Evolutionary conservation across 2,329 filamentous ascomycete genomes (phyloP).

Genomic region (Colletotrichum eremochloae): DNA sequence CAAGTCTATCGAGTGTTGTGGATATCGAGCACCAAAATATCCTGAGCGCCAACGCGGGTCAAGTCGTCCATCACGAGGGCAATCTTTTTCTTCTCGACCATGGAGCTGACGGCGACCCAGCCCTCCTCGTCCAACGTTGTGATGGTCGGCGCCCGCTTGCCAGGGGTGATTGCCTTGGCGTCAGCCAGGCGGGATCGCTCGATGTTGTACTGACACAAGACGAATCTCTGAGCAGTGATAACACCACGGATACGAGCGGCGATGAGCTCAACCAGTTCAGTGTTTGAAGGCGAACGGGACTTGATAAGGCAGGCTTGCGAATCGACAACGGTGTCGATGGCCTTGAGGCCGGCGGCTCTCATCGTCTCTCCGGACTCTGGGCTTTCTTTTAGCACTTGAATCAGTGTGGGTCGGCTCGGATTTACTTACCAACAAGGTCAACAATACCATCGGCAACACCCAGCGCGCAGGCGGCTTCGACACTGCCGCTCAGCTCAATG

Average conservation of each 20-base stretch:
- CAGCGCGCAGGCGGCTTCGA: slow-evolving; percentile 95
- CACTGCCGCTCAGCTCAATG: slow-evolving; percentile 94
- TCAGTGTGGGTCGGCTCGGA: background rate
- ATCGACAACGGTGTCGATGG: slow-evolving; percentile 93
- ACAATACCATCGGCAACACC: slow-evolving; percentile 98
- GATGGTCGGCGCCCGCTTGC: slow-evolving; percentile 92
- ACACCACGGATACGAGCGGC: slow-evolving; percentile 90
- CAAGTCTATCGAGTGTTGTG: slow-evolving; percentile 75
- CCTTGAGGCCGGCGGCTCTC: slow-evolving; percentile 92
- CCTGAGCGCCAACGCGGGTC: slow-evolving; percentile 80
- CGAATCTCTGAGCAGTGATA: slow-evolving; percentile 93
- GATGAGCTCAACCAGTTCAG: slow-evolving; percentile 85
- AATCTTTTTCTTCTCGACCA: slow-evolving; percentile 91
- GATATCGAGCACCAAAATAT: slow-evolving; percentile 88
- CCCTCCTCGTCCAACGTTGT: slow-evolving; percentile 89
- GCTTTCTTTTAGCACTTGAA: background rate
- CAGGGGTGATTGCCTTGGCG: slow-evolving; percentile 86
- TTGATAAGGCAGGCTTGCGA: slow-evolving; percentile 93
- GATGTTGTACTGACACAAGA: slow-evolving; percentile 97
- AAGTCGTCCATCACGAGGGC: slow-evolving; percentile 90
- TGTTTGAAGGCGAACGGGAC: slow-evolving; percentile 85
- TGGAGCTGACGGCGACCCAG: slow-evolving; percentile 94
- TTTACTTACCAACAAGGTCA: slow-evolving; percentile 87
- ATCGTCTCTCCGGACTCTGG: slow-evolving; percentile 97
- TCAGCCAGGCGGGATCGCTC: slow-evolving; percentile 75